Evolutionary conservation across 2,329 filamentous ascomycete genomes (phyloP), one percentile per base, ranked within the genome.

Genomic region (Ophidiomyces ophidiicola): DNA sequence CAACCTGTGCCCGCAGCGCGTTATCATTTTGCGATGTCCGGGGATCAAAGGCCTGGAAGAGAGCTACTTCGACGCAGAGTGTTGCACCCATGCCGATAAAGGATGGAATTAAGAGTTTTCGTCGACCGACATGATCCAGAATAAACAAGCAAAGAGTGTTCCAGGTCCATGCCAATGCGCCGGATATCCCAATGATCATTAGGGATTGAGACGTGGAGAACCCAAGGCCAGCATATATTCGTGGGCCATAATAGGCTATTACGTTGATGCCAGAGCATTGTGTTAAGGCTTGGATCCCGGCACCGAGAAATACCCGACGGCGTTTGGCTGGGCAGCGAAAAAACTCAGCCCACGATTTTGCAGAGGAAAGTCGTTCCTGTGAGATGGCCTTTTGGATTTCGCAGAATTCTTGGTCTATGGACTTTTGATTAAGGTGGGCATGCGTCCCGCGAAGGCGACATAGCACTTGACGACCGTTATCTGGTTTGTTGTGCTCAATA

Each of bases 131-230:
- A 11, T 54, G 61, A 47, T 72, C 68, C 31, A 70, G 50, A 29
- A 67, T 51, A 23, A 54, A 51, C 42, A 71, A 60, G 35, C 66
- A 66, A 4, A 68, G 47, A 1, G 62, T 66, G 44, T 67, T 67
- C 59, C 64, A 70, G 15, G 68, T 51, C 20, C 65, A 65, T 0
- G 67, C 64, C 5, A 72, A 56, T 1, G 67, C 65, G 17, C 68
- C 68, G 47, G 61, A 68, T 45, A 71, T 63, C 3, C 68, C 69
- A 44, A 69, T 64, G 33, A 71, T 68, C 56, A 71, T 62, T 3
- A 71, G 59, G 0, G 67, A 66, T 1, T 58, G 64, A 5, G 60
- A 59, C 0, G 58, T 64, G 2, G 54, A 51, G 29, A 71, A 62
- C 5, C 65, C 64, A 0, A 70, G 56, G 3, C 62, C 56, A 8